A percentile compares a stretch with the other conserved stretches of the same genome.
Conservation (phyloP, 1,284 basidiomycete genomes). For the Gymnopus androsaceus region DNA sequence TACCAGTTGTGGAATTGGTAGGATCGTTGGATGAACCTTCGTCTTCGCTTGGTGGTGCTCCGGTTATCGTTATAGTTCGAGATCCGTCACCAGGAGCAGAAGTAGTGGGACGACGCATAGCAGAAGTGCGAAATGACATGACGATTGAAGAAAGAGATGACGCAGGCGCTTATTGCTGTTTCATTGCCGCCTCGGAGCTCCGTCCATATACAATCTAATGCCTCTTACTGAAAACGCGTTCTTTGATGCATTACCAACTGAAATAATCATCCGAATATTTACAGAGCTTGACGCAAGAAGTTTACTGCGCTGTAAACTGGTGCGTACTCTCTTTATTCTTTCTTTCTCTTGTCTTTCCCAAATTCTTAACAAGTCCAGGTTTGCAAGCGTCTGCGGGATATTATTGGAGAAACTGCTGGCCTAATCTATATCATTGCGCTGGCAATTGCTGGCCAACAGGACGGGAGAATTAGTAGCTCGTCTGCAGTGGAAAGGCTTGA, state of each 20-base stretch:
- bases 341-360: too few relatives aligned
- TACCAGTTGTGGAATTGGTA: slow-evolving; percentile 35
- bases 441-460: slow-evolving; percentile 46
- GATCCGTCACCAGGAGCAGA: slow-evolving; percentile 56
- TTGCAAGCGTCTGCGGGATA: slow-evolving; percentile 39
- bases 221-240: too few relatives aligned
- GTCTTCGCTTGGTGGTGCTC: slow-evolving; percentile 37
- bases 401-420: slow-evolving; percentile 38
- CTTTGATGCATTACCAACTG: too few relatives aligned
- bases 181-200: too few relatives aligned
- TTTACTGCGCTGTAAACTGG: background rate
- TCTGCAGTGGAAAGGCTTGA: slow-evolving; percentile 39
- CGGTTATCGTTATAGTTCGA: slow-evolving; percentile 54
- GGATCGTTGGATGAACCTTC: slow-evolving; percentile 22
- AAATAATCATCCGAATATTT: background rate
- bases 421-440: slow-evolving; percentile 59
- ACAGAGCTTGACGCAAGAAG: background rate
- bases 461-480: slow-evolving; percentile 37
- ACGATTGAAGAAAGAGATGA: background rate
- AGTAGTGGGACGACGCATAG: slow-evolving; percentile 34
- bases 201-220: too few relatives aligned
- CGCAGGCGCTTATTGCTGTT: too few relatives aligned
- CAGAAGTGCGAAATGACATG: slow-evolving; percentile 22
- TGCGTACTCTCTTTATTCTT: background rate
- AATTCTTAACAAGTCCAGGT: slow-evolving; percentile 38